A percentile compares a stretch with the other conserved stretches of the same genome.
phyloP scores from a whole-genome alignment of 2,329 filamentous ascomycete genomes.

The Hypomyces perniciosus region DNA sequence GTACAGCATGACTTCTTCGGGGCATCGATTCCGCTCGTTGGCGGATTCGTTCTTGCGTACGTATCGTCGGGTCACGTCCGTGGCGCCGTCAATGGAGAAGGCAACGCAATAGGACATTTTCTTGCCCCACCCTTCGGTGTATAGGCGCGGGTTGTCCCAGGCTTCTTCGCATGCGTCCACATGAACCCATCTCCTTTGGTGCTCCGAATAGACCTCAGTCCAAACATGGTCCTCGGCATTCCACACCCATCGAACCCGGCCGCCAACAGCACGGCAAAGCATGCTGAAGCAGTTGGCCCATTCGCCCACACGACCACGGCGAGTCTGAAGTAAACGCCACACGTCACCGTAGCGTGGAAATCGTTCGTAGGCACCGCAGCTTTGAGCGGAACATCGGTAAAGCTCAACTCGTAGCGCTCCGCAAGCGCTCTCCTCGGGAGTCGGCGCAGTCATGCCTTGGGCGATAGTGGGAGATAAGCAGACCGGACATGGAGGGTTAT shows the following conservation, averaged over 20 bases:
- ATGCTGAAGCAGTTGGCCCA: slow-evolving; percentile 99
- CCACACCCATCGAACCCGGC: slow-evolving; percentile 94
- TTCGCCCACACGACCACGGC: slow-evolving; percentile 82
- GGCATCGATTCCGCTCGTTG: slow-evolving; percentile 68
- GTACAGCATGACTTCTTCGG: slow-evolving; percentile 85
- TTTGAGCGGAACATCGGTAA: slow-evolving; percentile 74
- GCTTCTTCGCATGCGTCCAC: slow-evolving; percentile 91
- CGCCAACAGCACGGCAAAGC: slow-evolving; percentile 89
- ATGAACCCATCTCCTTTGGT: slow-evolving; percentile 92
- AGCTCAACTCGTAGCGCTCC: slow-evolving; percentile 84
- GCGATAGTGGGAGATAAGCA: slow-evolving; percentile 80
- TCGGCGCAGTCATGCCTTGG: slow-evolving; percentile 76
- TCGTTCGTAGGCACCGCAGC: slow-evolving; percentile 74
- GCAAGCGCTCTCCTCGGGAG: slow-evolving; percentile 81
- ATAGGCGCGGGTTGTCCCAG: slow-evolving; percentile 90
- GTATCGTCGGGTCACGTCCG: slow-evolving; percentile 60
- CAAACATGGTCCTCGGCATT: slow-evolving; percentile 96
- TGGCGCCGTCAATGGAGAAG: slow-evolving; percentile 82
- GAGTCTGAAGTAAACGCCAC: slow-evolving; percentile 82
- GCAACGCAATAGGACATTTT: slow-evolving; percentile 97
- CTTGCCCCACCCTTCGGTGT: slow-evolving; percentile 92
- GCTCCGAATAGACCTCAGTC: slow-evolving; percentile 95
- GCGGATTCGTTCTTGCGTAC: slow-evolving; percentile 68
- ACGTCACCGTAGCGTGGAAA: slow-evolving; percentile 95
- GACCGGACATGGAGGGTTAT: slow-evolving; percentile 80